Conservation (phyloP, 2,329 filamentous ascomycete genomes). For the Penicillium italicum region DNA sequence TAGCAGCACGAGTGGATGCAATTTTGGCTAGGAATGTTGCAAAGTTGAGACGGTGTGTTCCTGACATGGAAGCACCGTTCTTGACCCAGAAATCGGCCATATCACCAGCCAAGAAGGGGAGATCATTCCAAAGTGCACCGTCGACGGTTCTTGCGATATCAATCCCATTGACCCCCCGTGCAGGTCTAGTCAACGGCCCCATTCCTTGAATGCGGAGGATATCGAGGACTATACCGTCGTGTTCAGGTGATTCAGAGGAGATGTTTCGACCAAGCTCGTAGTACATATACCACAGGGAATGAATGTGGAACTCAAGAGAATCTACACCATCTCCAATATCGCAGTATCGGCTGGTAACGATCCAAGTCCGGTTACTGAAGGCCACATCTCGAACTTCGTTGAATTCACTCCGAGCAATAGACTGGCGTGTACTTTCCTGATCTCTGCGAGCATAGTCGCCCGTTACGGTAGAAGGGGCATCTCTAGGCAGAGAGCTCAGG, state of each 20-base stretch:
- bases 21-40: slow-evolving; percentile 25
- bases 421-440: neutral
- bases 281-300: slow-evolving; percentile 24
- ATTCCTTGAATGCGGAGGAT: slow-evolving; percentile 23
- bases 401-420: slow-evolving; percentile 4
- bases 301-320: slow-evolving; percentile 15
- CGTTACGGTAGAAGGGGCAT: neutral
- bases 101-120: slow-evolving; percentile 21
- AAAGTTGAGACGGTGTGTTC: slow-evolving; percentile 18
- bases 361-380: slow-evolving; percentile 15
- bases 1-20: slow-evolving; percentile 20
- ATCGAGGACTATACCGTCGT: slow-evolving; percentile 23
- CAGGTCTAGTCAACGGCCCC: slow-evolving; percentile 16
- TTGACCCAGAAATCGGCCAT: slow-evolving; percentile 24
- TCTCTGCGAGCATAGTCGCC: neutral
- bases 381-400: slow-evolving; percentile 9
- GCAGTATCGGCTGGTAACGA: slow-evolving; percentile 16
- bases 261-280: slow-evolving; percentile 18
- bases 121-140: slow-evolving; percentile 25
- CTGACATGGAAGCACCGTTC: slow-evolving; percentile 15
- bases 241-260: slow-evolving; percentile 15
- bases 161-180: slow-evolving; percentile 9
- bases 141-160: slow-evolving; percentile 25
- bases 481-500: slow-evolving; percentile 13
- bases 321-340: slow-evolving; percentile 17